phyloP scores from a whole-genome alignment of 192 early-diverging fungal species.

The Backusella parvicylindrica region DNA sequence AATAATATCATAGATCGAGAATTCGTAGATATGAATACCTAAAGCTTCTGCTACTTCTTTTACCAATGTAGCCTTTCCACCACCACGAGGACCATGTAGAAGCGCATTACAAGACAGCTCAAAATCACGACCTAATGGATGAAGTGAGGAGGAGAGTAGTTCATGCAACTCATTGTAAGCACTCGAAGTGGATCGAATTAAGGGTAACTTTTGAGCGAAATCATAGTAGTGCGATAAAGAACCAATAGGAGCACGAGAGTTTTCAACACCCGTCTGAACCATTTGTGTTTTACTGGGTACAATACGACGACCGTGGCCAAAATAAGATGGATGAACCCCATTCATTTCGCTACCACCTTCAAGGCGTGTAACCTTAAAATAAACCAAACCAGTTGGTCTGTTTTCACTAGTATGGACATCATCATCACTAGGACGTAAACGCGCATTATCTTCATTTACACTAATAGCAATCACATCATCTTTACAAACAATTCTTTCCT shows the following conservation, averaged over 20 bases:
- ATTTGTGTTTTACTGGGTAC: slow-evolving; percentile 55
- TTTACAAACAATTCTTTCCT: slow-evolving; percentile 60
- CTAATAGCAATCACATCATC: slow-evolving; percentile 64
- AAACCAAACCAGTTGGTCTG: background rate
- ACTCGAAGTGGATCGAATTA: slow-evolving; percentile 26
- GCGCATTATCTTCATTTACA: slow-evolving; percentile 58
- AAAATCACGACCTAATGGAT: slow-evolving; percentile 67
- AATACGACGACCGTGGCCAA: slow-evolving; percentile 37
- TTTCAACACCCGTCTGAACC: slow-evolving; percentile 60
- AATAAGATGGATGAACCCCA: slow-evolving; percentile 25
- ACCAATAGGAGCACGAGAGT: slow-evolving; percentile 52
- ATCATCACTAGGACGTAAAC: slow-evolving; percentile 37
- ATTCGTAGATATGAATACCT: slow-evolving; percentile 75
- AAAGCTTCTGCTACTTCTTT: slow-evolving; percentile 61
- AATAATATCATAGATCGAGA: slow-evolving; percentile 76
- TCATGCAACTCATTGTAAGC: slow-evolving; percentile 51
- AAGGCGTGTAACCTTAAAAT: slow-evolving; percentile 52
- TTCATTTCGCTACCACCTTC: background rate
- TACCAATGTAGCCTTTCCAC: slow-evolving; percentile 77
- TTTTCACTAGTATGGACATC: background rate
- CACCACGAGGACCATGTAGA: slow-evolving; percentile 78
- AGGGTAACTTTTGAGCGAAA: slow-evolving; percentile 31
- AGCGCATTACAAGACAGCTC: slow-evolving; percentile 69
- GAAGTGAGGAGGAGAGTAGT: slow-evolving; percentile 65
- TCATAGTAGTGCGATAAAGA: slow-evolving; percentile 23